phyloP scores from a whole-genome alignment of 495 filamentous ascomycete species.

The Chaetomium tenue region DNA sequence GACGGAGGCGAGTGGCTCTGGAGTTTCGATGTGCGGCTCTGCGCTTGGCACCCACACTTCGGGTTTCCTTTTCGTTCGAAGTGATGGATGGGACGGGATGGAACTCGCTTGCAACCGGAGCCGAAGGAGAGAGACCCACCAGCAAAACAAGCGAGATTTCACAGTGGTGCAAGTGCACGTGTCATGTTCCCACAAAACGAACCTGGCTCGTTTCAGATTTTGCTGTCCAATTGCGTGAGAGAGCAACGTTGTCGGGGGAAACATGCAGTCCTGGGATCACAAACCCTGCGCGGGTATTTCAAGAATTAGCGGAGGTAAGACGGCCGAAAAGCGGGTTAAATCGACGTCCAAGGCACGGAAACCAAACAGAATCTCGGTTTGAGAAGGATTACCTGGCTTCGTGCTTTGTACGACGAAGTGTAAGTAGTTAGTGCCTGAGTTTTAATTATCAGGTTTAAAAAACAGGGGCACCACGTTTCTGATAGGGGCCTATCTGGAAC shows the following conservation, averaged over 20 bases:
- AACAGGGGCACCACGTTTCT: too few relatives aligned
- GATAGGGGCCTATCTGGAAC: too few relatives aligned
- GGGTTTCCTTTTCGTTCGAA: neutral
- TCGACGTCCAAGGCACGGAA: neutral
- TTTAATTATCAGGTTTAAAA: too few relatives aligned
- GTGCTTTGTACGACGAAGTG: too few relatives aligned
- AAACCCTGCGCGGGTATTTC: neutral
- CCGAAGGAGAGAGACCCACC: neutral
- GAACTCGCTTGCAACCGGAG: neutral
- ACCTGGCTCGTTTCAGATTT: conserved; percentile 25
- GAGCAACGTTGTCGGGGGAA: neutral
- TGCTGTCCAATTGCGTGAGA: neutral
- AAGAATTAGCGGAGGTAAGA: conserved; percentile 5
- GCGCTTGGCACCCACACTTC: conserved; percentile 24
- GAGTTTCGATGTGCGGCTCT: conserved; percentile 25
- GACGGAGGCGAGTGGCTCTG: neutral
- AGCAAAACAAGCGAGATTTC: conserved; percentile 21
- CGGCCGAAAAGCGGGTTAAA: conserved; percentile 6
- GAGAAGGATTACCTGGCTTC: neutral
- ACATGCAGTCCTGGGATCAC: neutral
- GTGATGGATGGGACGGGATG: conserved; percentile 6
- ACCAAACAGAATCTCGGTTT: conserved; percentile 7
- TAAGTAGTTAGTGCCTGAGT: too few relatives aligned
- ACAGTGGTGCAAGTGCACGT: conserved; percentile 16
- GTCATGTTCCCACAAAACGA: conserved; percentile 6